These are phyloP conservation scores for Talaromyces piceae DNA, from an alignment of 2,329 filamentous ascomycete genomes.

Conservation along the genomic window DNA sequence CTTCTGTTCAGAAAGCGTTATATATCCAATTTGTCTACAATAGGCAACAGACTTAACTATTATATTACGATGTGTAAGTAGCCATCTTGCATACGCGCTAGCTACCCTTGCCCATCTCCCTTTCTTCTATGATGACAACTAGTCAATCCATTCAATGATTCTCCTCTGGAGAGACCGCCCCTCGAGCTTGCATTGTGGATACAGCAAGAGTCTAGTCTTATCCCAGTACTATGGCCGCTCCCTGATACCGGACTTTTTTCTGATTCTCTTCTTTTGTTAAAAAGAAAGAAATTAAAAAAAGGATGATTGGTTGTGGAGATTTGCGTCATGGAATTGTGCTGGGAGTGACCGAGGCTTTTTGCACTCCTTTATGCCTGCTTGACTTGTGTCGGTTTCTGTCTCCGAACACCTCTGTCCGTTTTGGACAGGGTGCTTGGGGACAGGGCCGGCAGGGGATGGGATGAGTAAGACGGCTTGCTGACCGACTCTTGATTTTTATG, in stretches of 20 bases:
- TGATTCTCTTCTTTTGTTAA: no score
- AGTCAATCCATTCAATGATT: slow-evolving; percentile 58
- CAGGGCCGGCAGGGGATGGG: slow-evolving; percentile 33
- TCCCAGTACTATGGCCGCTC: slow-evolving; percentile 27
- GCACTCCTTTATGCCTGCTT: slow-evolving; percentile 20
- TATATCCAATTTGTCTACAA: neutral
- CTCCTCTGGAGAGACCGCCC: slow-evolving; percentile 32
- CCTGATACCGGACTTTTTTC: slow-evolving; percentile 39
- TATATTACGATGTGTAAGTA: slow-evolving; percentile 8
- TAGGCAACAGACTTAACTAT: neutral
- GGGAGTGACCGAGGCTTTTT: neutral
- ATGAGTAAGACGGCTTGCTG: slow-evolving; percentile 39
- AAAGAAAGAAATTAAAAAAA: no score
- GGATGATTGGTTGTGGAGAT: slow-evolving; percentile 42
- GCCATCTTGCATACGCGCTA: neutral
- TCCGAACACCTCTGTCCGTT: slow-evolving; percentile 25
- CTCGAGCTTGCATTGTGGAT: slow-evolving; percentile 21
- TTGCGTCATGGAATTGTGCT: slow-evolving; percentile 16
- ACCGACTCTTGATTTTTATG: slow-evolving; percentile 10
- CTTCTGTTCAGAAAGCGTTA: neutral
- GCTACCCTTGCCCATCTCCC: neutral
- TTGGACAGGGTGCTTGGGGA: slow-evolving; percentile 26
- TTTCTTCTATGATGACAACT: slow-evolving; percentile 48
- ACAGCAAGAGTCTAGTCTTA: slow-evolving; percentile 14
- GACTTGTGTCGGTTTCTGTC: slow-evolving; percentile 27